Evolutionary conservation across 805 yeast species (phyloP).

Genomic region (Tanozyma kutaoensis): DNA sequence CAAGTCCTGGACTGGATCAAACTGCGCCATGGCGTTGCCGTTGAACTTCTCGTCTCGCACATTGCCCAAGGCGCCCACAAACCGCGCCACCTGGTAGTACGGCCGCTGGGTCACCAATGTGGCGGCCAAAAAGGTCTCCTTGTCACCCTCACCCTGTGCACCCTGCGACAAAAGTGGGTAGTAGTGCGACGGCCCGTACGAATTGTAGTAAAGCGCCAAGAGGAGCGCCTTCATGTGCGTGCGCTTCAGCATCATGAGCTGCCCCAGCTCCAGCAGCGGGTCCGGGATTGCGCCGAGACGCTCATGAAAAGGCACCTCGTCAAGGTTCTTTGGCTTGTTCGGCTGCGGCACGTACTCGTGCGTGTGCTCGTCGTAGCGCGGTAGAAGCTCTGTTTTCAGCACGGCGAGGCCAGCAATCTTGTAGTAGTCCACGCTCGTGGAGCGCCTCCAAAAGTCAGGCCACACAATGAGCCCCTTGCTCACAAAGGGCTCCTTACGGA

Average conservation of each 20-base stretch:
- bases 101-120: slow-evolving; percentile 35
- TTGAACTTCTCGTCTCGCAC: slow-evolving; percentile 26
- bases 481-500: slow-evolving; percentile 42
- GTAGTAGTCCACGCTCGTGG: slow-evolving; percentile 64
- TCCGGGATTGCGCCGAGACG: slow-evolving; percentile 3
- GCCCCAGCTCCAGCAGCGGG: slow-evolving; percentile 28
- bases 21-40: slow-evolving; percentile 76
- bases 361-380: slow-evolving; percentile 16
- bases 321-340: slow-evolving; percentile 1
- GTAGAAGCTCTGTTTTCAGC: slow-evolving; percentile 14
- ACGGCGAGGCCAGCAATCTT: slow-evolving; percentile 44
- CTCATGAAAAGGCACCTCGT: slow-evolving; percentile 16
- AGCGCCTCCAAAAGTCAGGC: slow-evolving; percentile 87
- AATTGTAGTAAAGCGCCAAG: slow-evolving; percentile 51
- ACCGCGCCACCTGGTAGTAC: slow-evolving; percentile 42
- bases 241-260: slow-evolving; percentile 42
- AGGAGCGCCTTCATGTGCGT: slow-evolving; percentile 45
- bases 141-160: slow-evolving; percentile 66
- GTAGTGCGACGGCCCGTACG: slow-evolving; percentile 46
- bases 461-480: slow-evolving; percentile 48
- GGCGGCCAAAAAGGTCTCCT: slow-evolving; percentile 65
- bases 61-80: slow-evolving; percentile 40
- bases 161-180: slow-evolving; percentile 51
- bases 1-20: slow-evolving; percentile 23
- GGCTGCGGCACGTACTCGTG: too few species aligned